Conservation (phyloP, 495 filamentous ascomycete genomes). For the Penicillium cataractarum region DNA sequence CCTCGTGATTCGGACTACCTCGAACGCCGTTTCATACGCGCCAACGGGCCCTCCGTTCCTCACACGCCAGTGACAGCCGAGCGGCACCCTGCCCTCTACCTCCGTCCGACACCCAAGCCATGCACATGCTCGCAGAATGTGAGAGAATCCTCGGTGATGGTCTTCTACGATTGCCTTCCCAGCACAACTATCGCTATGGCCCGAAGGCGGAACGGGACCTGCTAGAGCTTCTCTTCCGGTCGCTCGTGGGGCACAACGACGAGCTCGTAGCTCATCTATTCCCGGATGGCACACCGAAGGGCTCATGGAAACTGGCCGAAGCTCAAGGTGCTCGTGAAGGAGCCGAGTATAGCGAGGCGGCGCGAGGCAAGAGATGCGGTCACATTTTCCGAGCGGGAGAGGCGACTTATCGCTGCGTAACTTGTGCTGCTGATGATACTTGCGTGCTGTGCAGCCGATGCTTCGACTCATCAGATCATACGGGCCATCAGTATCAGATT, state of each 20-base stretch:
- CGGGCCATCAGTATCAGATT: constrained; percentile 88
- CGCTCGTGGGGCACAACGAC: constrained; percentile 71
- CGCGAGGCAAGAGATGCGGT: constrained; percentile 92
- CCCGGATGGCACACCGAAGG: constrained; percentile 66
- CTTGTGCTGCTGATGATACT: constrained; percentile 85
- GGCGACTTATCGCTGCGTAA: constrained; percentile 90
- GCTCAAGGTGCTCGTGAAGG: constrained; percentile 93
- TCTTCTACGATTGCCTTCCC: constrained; percentile 70
- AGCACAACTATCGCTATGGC: constrained; percentile 72
- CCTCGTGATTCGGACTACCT: constrained; percentile 12
- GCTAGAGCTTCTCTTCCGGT: constrained; percentile 79
- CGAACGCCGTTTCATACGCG: constrained; percentile 16
- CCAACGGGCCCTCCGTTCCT: constrained; percentile 21
- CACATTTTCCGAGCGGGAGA: constrained; percentile 95
- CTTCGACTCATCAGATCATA: constrained; percentile 93
- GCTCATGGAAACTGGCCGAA: constrained; percentile 74
- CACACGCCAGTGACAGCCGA: constrained; percentile 23
- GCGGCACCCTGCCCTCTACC: constrained; percentile 16
- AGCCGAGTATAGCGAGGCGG: constrained; percentile 90
- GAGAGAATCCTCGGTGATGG: constrained; percentile 77
- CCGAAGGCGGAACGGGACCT: constrained; percentile 69
- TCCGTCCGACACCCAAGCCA: constrained; percentile 23
- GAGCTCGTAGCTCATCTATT: constrained; percentile 80
- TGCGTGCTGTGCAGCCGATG: constrained; percentile 87
- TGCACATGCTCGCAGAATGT: constrained; percentile 64